These are phyloP conservation scores for Salisapilia sapeloensis DNA, from an alignment of 352 stramenopile genomes.

Conservation along the genomic window DNA sequence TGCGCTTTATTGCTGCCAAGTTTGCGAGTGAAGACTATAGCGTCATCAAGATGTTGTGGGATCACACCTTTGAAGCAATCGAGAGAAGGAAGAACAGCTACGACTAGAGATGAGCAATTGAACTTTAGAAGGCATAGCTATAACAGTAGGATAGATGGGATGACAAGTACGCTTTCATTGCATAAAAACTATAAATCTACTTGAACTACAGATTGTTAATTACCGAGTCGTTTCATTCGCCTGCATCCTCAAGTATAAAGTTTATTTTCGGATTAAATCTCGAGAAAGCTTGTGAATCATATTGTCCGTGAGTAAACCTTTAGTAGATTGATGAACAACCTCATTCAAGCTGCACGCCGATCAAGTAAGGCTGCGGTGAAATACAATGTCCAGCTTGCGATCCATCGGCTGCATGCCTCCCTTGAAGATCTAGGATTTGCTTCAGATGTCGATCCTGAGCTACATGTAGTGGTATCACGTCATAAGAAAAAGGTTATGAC, in stretches of 20 bases:
- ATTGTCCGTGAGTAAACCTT: neutral
- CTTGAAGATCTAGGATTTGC: slow-evolving; percentile 22
- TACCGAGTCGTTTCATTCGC: too few species aligned
- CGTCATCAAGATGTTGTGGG: slow-evolving; percentile 68
- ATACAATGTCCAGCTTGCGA: slow-evolving; percentile 54
- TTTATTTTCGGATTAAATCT: too few species aligned
- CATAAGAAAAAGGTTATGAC: slow-evolving; percentile 54
- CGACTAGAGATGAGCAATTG: too few species aligned
- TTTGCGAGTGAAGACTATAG: slow-evolving; percentile 75
- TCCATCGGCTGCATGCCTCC: slow-evolving; percentile 43
- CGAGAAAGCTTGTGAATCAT: too few species aligned
- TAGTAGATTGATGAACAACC: slow-evolving; percentile 31
- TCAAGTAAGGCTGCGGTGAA: slow-evolving; percentile 34
- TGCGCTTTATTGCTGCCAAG: slow-evolving; percentile 68
- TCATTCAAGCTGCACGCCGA: slow-evolving; percentile 42
- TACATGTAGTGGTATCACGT: slow-evolving; percentile 41
- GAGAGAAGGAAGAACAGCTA: slow-evolving; percentile 70
- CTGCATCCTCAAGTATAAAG: too few species aligned
- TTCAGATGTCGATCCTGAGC: too few species aligned
- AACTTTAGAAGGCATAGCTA: too few species aligned
- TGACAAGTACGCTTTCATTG: too few species aligned
- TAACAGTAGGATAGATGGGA: too few species aligned
- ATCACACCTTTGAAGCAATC: slow-evolving; percentile 62
- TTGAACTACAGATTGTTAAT: too few species aligned
- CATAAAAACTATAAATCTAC: too few species aligned